Evolutionary conservation across 805 yeast species (phyloP), one percentile per base, ranked within the genome.

Genomic region (Saccharomycopsis guyanensis): DNA sequence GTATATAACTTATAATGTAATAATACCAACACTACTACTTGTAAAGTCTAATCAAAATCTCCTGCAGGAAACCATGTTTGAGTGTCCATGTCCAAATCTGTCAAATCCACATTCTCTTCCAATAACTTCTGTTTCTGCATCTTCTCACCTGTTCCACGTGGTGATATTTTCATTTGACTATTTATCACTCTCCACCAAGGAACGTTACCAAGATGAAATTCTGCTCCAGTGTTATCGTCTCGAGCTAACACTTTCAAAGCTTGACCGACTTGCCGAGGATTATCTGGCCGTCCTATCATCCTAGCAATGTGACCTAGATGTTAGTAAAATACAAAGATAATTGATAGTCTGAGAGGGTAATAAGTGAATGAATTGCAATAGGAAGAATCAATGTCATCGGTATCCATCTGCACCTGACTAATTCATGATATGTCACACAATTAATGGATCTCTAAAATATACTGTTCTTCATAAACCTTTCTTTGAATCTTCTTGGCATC

Each of bases 151-250:
- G 6, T 25, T 58, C 57, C 62, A 38, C 84, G 58, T 2, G 73
- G 72, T 3, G 87, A 74, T 2, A 84, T 78, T 16, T 62, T 66
- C 0, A 93, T 93, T 15, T 73, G 62, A n/a, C 83, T 67, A 20
- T 73, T 71, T 7, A 85, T 66, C 1, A 85, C 84, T 31, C 94
- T 63, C 91, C 91, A 84, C 94, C 94, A 85, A 3, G 91, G 91
- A 12, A 83, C 72, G 7, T 64, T 65, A 2, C 54, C 60, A 7
- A 56, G 42, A 45, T 64, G 61, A 53, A 62, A 62, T 29, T 53
- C 55, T 4, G 48, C 50, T 18, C 39, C 34, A 12, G 40, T 10
- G 46, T 64, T 58, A 13, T 49, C 51, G 3, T 47, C 31, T 37
- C 55, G 27, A 1, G 70, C 68, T 12, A 77, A 65, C 40, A 73